Percentiles rank a stretch among this genome's conserved stretches.
Conservation (phyloP, 2,329 filamentous ascomycete species). For the Beauveria sp. region DNA sequence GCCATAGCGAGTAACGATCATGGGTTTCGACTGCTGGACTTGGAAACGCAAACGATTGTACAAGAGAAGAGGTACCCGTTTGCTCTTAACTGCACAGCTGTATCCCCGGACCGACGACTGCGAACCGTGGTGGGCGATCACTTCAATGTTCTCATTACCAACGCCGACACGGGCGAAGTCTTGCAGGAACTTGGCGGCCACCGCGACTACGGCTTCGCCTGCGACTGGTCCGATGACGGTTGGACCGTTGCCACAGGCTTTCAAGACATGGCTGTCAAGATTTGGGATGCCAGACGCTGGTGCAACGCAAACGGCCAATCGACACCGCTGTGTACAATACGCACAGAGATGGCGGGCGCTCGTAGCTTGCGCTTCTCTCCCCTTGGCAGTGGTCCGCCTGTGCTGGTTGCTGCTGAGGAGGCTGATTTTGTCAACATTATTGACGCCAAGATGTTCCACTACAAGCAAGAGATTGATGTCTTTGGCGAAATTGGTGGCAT, state of each 20-base stretch:
- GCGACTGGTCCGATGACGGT: conserved; percentile 72
- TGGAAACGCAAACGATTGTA: conserved; percentile 51
- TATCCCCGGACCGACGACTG: conserved; percentile 64
- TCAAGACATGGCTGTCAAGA: conserved; percentile 64
- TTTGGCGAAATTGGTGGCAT: conserved; percentile 70
- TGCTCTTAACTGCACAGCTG: conserved; percentile 65
- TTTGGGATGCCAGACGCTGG: conserved; percentile 73
- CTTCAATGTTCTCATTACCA: conserved; percentile 56
- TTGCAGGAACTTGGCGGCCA: conserved; percentile 56
- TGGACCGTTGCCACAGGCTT: conserved; percentile 69
- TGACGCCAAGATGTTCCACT: conserved; percentile 55
- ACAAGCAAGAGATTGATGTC: conserved; percentile 64
- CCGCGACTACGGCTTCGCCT: conserved; percentile 65
- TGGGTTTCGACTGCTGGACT: conserved; percentile 50
- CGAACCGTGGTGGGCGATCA: conserved; percentile 67
- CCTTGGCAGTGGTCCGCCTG: conserved; percentile 55
- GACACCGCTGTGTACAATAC: conserved; percentile 45
- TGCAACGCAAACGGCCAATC: conserved; percentile 41
- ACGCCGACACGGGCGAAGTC: conserved; percentile 57
- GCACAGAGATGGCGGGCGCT: conserved; percentile 60
- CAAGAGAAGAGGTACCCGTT: conserved; percentile 46
- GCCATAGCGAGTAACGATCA: conserved; percentile 58
- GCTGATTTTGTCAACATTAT: conserved; percentile 67
- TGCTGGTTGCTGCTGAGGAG: conserved; percentile 67
- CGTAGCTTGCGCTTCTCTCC: conserved; percentile 67